Evolutionary conservation across 345 rosid genomes (phyloP).

Genomic region (Arabidopsis arenosa): DNA sequence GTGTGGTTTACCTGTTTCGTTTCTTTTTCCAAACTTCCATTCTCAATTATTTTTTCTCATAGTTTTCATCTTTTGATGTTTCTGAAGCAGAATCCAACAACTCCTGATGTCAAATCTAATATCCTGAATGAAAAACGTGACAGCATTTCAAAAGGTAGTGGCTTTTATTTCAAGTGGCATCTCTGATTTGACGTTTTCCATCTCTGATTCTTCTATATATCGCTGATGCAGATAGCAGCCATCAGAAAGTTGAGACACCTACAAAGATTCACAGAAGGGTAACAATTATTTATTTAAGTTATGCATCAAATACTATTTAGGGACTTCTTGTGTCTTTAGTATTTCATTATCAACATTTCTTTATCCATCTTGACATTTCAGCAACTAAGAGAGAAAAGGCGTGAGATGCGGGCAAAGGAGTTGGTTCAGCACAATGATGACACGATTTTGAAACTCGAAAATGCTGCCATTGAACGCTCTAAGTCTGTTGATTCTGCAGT

Average conservation of each 20-base stretch:
- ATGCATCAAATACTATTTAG: constrained; percentile 5
- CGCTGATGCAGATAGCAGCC: constrained; percentile 52
- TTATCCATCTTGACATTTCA: constrained; percentile 44
- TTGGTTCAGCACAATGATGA: constrained; percentile 75
- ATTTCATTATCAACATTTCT: not conserved
- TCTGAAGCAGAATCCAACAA: constrained; percentile 51
- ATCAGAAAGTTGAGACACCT: constrained; percentile 64
- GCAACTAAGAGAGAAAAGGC: constrained; percentile 90
- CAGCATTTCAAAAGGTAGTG: constrained; percentile 47
- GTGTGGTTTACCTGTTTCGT: constrained; percentile 43
- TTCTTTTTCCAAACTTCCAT: not conserved
- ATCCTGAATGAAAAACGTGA: constrained; percentile 49
- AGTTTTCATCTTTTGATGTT: constrained; percentile 39
- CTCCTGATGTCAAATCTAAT: constrained; percentile 47
- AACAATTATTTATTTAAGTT: constrained; percentile 16
- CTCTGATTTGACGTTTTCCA: constrained; percentile 17
- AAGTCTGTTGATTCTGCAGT: constrained; percentile 95
- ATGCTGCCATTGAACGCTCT: constrained; percentile 92
- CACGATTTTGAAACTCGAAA: constrained; percentile 79
- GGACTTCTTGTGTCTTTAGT: constrained; percentile 3
- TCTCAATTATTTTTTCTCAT: constrained; percentile 24
- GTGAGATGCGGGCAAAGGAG: constrained; percentile 76
- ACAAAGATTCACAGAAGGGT: constrained; percentile 83
- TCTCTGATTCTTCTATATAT: constrained; percentile 36
- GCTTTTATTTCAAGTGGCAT: constrained; percentile 25